These are phyloP conservation scores for Phytopythium montanum DNA, from an alignment of 352 stramenopile species.

Conservation along the genomic window DNA sequence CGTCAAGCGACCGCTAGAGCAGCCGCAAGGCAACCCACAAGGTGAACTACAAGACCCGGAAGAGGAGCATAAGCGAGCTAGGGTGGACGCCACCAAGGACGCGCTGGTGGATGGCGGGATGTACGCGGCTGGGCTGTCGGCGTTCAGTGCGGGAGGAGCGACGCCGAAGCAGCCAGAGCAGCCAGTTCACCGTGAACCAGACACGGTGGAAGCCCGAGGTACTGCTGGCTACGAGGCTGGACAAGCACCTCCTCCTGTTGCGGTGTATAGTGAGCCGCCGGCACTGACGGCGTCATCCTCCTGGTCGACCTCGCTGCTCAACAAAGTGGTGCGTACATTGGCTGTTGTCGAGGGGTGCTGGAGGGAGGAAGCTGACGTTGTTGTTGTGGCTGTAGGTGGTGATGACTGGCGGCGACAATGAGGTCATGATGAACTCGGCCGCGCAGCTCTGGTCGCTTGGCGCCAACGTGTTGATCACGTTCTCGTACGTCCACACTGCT, in stretches of 20 bases:
- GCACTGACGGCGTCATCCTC: neutral
- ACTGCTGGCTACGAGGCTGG: constrained; percentile 8
- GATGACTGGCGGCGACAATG: constrained; percentile 54
- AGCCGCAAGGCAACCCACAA: constrained; percentile 28
- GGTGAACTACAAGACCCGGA: constrained; percentile 27
- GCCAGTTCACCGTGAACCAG: neutral
- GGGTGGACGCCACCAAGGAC: constrained; percentile 3
- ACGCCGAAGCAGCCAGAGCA: neutral
- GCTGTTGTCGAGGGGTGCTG: neutral
- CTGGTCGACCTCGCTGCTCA: neutral
- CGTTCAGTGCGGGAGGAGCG: constrained; percentile 20
- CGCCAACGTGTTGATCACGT: constrained; percentile 61
- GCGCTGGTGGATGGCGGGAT: neutral
- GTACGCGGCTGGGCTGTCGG: neutral
- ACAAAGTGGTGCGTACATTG: neutral
- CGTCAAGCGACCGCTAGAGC: constrained; percentile 4
- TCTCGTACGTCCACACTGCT: constrained; percentile 32
- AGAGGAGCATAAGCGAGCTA: constrained; percentile 21
- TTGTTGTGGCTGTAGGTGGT: constrained; percentile 37
- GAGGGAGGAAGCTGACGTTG: neutral
- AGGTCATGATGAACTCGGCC: constrained; percentile 36
- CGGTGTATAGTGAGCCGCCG: neutral
- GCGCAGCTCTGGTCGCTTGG: constrained; percentile 66
- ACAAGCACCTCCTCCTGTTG: constrained; percentile 24
- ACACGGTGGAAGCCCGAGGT: neutral